Evolutionary conservation across 202 grass and related monocot genomes (phyloP).

Genomic region (Panicum virgatum): DNA sequence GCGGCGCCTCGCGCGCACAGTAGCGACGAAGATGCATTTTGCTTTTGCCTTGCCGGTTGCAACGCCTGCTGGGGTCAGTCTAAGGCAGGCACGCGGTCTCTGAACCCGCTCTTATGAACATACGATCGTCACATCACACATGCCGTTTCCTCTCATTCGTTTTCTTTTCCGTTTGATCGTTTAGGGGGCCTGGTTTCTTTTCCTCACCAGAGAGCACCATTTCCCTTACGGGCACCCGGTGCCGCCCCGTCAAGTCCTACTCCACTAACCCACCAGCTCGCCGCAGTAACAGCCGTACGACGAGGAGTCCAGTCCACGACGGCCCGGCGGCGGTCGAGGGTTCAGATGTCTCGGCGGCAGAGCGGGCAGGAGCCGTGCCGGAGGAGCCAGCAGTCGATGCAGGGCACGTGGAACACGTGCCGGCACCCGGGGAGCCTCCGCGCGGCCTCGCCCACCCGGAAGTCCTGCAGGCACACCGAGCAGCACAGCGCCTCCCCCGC

Average conservation of each 20-base stretch:
- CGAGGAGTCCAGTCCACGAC: neutral
- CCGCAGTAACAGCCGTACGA: neutral
- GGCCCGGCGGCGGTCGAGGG: neutral
- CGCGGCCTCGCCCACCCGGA: slow-evolving; percentile 57
- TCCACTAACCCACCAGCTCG: neutral
- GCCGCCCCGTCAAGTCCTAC: neutral
- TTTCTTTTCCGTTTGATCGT: neutral
- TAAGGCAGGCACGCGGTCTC: neutral
- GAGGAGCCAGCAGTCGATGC: slow-evolving; percentile 83
- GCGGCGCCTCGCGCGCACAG: too few species aligned
- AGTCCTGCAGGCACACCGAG: slow-evolving; percentile 92
- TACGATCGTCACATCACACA: neutral
- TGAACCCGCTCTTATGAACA: neutral
- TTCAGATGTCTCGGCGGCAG: slow-evolving; percentile 74
- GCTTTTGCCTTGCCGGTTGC: too few species aligned
- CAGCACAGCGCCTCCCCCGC: slow-evolving; percentile 66
- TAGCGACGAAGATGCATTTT: too few species aligned
- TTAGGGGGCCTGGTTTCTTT: neutral
- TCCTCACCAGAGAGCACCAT: neutral
- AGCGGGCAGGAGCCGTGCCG: slow-evolving; percentile 84
- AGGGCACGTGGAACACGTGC: slow-evolving; percentile 72
- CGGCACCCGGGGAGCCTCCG: slow-evolving; percentile 59
- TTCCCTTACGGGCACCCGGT: slow-evolving; percentile 35
- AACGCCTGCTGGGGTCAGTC: too few species aligned
- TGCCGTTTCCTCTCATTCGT: too few species aligned